A percentile compares a stretch with the other conserved stretches of the same genome.
Evolutionary conservation across 306 rosid genomes (phyloP).

Genomic region (Styphnolobium japonicum): DNA sequence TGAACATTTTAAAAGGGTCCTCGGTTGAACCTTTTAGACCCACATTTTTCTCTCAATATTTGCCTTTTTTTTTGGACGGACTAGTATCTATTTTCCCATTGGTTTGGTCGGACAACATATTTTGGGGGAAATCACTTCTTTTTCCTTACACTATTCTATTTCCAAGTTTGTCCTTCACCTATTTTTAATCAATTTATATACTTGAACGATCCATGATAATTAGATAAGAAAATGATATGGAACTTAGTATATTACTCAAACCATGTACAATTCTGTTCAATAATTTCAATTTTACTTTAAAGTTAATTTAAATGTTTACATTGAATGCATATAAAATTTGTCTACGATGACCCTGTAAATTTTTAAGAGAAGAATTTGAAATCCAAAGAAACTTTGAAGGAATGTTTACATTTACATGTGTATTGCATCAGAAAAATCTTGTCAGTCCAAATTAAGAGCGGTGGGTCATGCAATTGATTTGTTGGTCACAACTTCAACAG

Average conservation of each 20-base stretch:
- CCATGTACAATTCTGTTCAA: background rate
- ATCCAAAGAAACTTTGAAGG: background rate
- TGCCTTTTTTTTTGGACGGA: background rate
- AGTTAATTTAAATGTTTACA: background rate
- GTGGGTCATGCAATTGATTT: too few relatives aligned
- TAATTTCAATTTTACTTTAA: background rate
- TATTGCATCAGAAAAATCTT: background rate
- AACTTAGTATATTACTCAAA: background rate
- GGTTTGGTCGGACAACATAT: slow-evolving; percentile 16
- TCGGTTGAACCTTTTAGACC: slow-evolving; percentile 12
- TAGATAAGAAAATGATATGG: background rate
- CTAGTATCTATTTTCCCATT: background rate
- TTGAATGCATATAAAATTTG: background rate
- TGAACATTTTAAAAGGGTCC: slow-evolving; percentile 14
- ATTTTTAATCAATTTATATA: background rate
- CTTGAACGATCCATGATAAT: background rate
- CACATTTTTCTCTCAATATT: background rate
- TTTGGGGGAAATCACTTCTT: background rate
- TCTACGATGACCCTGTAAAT: background rate
- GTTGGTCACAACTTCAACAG: too few relatives aligned
- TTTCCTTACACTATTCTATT: background rate
- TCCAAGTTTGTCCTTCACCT: background rate
- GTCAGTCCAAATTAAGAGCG: too few relatives aligned
- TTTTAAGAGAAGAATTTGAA: background rate
- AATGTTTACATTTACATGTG: background rate